Percentiles rank a stretch among this genome's conserved stretches.
Conservation (phyloP, 805 yeast species). For the Saccharomycopsis sp. region DNA sequence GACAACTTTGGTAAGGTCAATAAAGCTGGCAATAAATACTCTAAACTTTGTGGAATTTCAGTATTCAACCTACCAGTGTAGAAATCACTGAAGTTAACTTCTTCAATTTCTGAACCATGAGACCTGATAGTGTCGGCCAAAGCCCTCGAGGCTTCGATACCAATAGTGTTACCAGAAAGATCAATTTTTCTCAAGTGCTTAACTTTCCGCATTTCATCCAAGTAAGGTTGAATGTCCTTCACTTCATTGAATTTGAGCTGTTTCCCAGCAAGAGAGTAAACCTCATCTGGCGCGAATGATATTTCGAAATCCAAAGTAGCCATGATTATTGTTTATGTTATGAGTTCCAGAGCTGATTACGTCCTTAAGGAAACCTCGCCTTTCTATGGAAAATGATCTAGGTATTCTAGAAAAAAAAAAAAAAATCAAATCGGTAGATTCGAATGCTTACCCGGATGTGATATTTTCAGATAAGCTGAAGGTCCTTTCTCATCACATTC, state of each 20-base stretch:
- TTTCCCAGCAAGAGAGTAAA: slow-evolving; percentile 61
- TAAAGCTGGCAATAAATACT: slow-evolving; percentile 62
- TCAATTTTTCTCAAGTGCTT: slow-evolving; percentile 47
- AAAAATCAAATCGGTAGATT: too few relatives aligned
- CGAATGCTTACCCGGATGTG: too few relatives aligned
- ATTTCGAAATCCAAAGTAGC: slow-evolving; percentile 33
- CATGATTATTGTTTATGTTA: slow-evolving; percentile 28
- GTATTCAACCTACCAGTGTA: slow-evolving; percentile 92
- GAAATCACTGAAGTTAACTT: slow-evolving; percentile 80
- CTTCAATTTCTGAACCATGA: slow-evolving; percentile 37
- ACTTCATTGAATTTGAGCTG: slow-evolving; percentile 66
- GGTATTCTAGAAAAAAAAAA: too few relatives aligned
- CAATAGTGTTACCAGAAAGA: slow-evolving; percentile 89
- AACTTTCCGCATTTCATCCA: slow-evolving; percentile 43
- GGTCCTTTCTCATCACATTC: too few relatives aligned
- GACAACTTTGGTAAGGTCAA: slow-evolving; percentile 58
- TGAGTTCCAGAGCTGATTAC: too few relatives aligned
- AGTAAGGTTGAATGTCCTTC: slow-evolving; percentile 63
- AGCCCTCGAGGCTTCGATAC: slow-evolving; percentile 75
- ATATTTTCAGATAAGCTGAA: too few relatives aligned
- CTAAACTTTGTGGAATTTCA: slow-evolving; percentile 83
- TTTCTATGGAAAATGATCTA: too few relatives aligned
- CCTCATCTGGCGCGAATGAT: slow-evolving; percentile 37
- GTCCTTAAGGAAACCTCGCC: not conserved
- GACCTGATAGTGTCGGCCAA: slow-evolving; percentile 47